Conservation (phyloP, 331 rosid genomes). For the Quercus lobata region DNA sequence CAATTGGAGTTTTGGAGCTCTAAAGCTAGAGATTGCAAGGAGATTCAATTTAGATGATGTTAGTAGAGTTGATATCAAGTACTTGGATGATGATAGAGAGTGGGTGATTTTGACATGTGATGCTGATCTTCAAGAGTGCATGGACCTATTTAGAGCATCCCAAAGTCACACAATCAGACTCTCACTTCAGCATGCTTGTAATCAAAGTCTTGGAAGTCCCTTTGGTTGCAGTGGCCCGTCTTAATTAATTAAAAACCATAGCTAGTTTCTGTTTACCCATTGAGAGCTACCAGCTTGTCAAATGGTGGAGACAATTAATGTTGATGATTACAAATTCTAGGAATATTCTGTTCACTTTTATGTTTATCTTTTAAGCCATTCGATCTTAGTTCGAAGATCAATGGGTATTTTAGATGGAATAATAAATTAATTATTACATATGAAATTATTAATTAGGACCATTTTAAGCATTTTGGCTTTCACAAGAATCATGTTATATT, state of each 20-base stretch:
- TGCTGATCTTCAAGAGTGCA: conserved; percentile 53
- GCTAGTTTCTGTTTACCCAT: neutral
- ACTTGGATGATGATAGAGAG: conserved; percentile 25
- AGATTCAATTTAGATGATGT: conserved; percentile 23
- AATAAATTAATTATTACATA: conserved; percentile 2
- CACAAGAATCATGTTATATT: neutral
- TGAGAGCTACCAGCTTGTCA: conserved; percentile 8
- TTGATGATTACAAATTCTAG: neutral
- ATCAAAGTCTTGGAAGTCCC: conserved; percentile 26
- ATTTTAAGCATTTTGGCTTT: neutral
- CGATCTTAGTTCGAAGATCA: conserved; percentile 18
- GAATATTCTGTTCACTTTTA: neutral
- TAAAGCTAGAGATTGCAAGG: conserved; percentile 25
- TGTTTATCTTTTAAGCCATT: conserved; percentile 16
- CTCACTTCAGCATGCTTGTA: conserved; percentile 38
- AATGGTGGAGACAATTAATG: neutral
- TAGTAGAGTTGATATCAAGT: conserved; percentile 19
- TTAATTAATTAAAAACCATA: conserved; percentile 11
- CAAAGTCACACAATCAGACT: conserved; percentile 42
- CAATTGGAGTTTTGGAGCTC: conserved; percentile 19
- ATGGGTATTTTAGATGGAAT: conserved; percentile 10
- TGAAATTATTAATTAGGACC: neutral
- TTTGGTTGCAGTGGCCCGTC: conserved; percentile 35
- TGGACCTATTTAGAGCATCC: conserved; percentile 43
- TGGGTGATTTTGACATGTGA: conserved; percentile 36